Evolutionary conservation across 768 basidiomycete species (phyloP).

Genomic region (Piloderma croceum): DNA sequence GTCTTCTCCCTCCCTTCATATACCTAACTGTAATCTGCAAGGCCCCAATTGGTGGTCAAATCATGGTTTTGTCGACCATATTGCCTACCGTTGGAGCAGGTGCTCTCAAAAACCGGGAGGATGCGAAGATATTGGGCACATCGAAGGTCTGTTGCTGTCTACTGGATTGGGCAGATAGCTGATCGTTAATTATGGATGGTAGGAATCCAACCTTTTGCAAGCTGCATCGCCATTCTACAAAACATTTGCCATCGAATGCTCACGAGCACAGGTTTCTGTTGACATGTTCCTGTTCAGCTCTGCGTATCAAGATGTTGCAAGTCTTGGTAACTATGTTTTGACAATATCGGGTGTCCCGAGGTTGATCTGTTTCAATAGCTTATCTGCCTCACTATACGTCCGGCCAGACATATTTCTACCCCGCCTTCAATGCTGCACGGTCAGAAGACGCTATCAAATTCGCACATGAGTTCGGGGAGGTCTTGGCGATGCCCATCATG

Average conservation of each 20-base stretch:
- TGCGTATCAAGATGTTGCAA: conserved; percentile 92
- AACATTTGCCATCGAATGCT: conserved; percentile 97
- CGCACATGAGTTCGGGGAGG: conserved; percentile 93
- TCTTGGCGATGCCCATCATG: conserved; percentile 90
- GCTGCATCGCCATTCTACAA: conserved; percentile 96
- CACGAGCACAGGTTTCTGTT: conserved; percentile 92
- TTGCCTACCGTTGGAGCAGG: conserved; percentile 87
- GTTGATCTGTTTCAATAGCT: conserved; percentile 37
- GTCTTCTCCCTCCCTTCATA: not conserved
- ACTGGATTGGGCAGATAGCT: no score
- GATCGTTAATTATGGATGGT: not conserved
- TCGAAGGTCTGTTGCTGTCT: conserved; percentile 54
- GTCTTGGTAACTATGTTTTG: conserved; percentile 53
- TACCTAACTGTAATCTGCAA: conserved; percentile 23
- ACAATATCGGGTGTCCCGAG: not conserved
- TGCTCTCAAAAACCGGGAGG: conserved; percentile 91
- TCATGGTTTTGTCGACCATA: conserved; percentile 79
- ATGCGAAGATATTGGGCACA: conserved; percentile 93
- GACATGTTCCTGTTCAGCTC: conserved; percentile 99
- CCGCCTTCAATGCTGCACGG: conserved; percentile 91
- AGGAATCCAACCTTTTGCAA: conserved; percentile 91
- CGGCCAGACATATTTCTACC: conserved; percentile 97
- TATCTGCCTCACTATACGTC: conserved; percentile 96
- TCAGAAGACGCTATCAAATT: conserved; percentile 98
- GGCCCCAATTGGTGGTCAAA: conserved; percentile 93